Conservation (phyloP, 495 filamentous ascomycete genomes). For the Neurospora sp. region DNA sequence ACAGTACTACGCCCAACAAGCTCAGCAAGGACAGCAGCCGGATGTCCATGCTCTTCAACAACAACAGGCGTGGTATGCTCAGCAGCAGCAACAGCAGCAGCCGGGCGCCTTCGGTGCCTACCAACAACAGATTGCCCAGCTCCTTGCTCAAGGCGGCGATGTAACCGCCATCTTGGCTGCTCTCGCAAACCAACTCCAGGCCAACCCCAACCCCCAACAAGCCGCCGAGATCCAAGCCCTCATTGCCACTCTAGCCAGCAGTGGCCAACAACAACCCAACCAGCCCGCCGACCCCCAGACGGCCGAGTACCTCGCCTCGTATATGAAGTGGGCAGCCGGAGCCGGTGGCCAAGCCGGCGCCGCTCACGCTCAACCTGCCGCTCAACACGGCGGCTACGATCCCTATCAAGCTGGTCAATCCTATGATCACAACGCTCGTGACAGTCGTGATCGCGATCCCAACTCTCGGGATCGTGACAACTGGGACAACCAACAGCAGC, state of each 20-base stretch:
- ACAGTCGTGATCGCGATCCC: slow-evolving; percentile 2
- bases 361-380: neutral
- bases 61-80: slow-evolving; percentile 21
- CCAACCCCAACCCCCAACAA: slow-evolving; percentile 8
- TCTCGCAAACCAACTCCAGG: slow-evolving; percentile 8
- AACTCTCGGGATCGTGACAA: slow-evolving; percentile 5
- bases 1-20: slow-evolving; percentile 21
- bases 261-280: slow-evolving; percentile 7
- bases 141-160: slow-evolving; percentile 4
- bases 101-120: neutral
- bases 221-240: slow-evolving; percentile 9
- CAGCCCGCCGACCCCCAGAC: slow-evolving; percentile 6
- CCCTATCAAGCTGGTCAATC: neutral
- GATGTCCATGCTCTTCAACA: slow-evolving; percentile 9
- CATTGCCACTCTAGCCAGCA: slow-evolving; percentile 8
- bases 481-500: neutral
- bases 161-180: slow-evolving; percentile 15
- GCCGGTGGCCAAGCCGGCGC: neutral
- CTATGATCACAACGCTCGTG: slow-evolving; percentile 1
- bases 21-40: slow-evolving; percentile 11
- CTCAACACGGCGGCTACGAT: neutral
- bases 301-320: slow-evolving; percentile 10
- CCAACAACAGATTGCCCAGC: slow-evolving; percentile 9
- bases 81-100: neutral
- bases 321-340: slow-evolving; percentile 10